Evolutionary conservation across 140 eudicot species (phyloP), one percentile per base, ranked within the genome.

Genomic region (Bidens hawaiensis): DNA sequence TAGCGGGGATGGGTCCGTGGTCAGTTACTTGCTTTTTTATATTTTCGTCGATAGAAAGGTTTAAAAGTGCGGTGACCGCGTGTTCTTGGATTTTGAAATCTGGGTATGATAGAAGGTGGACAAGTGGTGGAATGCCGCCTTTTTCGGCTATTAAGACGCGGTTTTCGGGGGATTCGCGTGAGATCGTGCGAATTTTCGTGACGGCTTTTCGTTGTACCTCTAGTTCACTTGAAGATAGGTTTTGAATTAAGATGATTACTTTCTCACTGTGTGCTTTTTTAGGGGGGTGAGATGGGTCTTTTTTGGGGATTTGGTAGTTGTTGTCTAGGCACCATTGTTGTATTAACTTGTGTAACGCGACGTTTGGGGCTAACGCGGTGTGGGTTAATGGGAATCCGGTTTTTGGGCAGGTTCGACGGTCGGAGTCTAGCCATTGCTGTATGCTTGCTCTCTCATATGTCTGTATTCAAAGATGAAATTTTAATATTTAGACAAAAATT

Each of bases 31-130:
- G 84, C 61, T 72, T 80, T 77, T 90, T 90, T 79, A 84, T 87
- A 4, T 75, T 64, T 4, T 78, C 91, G 13, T 90, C 94, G 8
- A 90, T 82, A 13, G 97, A 90, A 12, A 90, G 74, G 51, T 90
- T 87, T 54, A 87, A 50, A 21, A 90, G 81, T 14, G 98, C 84
- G 0, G 96, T 87, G 15, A 90, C 96, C 0, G 95, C 90, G 36
- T 87, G 86, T 47, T 90, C 96, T 65, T 87, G 94, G 28, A 90
- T 82, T 76, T 76, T 90, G 31, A 83, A 73, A 71, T 90, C 98
- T 0, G 96, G 94, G 63, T 87, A 87, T 24, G 90, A 73, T 23
- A 87, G 64, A 4, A 87, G 85, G 0, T 62, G 78, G n/a, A 90
- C 88, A 7, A 90, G 72, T 0, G 90, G 94, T 5, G 85, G 86